Percentiles rank a stretch among this genome's conserved stretches.
Evolutionary conservation across 2,329 filamentous ascomycete genomes (phyloP).

Genomic region (Colletotrichum filicis): DNA sequence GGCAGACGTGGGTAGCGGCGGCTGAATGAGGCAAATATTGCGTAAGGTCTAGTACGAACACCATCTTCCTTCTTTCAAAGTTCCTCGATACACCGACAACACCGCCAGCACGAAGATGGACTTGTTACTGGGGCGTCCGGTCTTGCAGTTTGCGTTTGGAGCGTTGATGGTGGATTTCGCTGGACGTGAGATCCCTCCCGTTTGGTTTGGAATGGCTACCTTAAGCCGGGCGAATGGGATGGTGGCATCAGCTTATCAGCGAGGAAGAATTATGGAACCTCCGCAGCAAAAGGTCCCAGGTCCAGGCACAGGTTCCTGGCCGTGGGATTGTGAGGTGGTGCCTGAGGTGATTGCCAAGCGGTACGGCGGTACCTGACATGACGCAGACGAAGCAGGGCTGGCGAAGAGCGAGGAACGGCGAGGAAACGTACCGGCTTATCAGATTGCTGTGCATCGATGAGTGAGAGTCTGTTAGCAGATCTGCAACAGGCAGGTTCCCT

Average conservation of each 20-base stretch:
- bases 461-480: neutral
- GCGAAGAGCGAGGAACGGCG: neutral
- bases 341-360: neutral
- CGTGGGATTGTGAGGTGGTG: neutral
- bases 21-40: neutral
- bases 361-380: slow-evolving; percentile 28
- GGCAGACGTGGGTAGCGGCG: neutral
- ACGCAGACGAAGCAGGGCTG: slow-evolving; percentile 20
- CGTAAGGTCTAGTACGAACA: neutral
- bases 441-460: neutral
- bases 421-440: slow-evolving; percentile 10
- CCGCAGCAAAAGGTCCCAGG: slow-evolving; percentile 2
- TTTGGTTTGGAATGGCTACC: too few species aligned
- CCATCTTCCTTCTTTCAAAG: neutral
- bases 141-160: neutral
- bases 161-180: neutral
- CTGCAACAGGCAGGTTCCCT: slow-evolving; percentile 34
- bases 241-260: slow-evolving; percentile 16
- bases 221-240: slow-evolving; percentile 7
- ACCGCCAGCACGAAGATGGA: neutral
- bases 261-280: neutral
- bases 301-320: neutral
- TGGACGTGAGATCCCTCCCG: neutral
- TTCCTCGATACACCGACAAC: neutral
- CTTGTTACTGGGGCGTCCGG: neutral